Percentiles rank a stretch among this genome's conserved stretches.
Conservation (phyloP, 768 basidiomycete species). For the Macrolepiota albuminosa region DNA sequence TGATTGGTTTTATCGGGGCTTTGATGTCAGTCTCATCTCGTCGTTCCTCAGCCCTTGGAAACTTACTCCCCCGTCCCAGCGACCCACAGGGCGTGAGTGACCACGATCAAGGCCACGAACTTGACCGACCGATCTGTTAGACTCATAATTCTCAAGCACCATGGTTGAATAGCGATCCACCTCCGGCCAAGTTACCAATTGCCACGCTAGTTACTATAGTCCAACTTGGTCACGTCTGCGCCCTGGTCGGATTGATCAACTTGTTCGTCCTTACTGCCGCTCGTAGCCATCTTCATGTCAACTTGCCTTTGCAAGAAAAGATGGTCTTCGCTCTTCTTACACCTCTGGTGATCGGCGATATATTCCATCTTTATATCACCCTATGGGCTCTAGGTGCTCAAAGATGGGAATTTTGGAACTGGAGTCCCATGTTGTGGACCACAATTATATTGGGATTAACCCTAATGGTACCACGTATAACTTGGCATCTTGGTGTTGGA, state of each 20-base stretch:
- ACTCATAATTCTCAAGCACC: conserved; percentile 73
- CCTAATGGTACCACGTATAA: conserved; percentile 62
- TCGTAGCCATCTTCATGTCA: conserved; percentile 51
- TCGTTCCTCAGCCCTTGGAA: background rate
- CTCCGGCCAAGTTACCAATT: conserved; percentile 46
- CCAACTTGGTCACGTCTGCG: conserved; percentile 77
- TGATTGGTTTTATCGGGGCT: conserved; percentile 62
- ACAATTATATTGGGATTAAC: conserved; percentile 60
- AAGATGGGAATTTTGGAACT: conserved; percentile 53
- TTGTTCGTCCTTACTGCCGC: conserved; percentile 58
- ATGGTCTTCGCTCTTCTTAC: conserved; percentile 58
- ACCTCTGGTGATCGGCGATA: conserved; percentile 67
- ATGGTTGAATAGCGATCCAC: conserved; percentile 47
- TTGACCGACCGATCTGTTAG: conserved; percentile 29
- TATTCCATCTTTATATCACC: conserved; percentile 62
- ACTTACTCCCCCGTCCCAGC: conserved; percentile 22
- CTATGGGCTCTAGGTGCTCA: conserved; percentile 74
- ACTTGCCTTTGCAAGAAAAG: conserved; percentile 69
- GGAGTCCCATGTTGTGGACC: conserved; percentile 68
- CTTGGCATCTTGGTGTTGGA: conserved; percentile 74
- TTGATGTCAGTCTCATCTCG: conserved; percentile 31
- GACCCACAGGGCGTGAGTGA: conserved; percentile 59
- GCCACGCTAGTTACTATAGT: conserved; percentile 68
- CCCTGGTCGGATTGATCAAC: conserved; percentile 68
- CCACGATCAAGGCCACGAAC: background rate